phyloP scores from a whole-genome alignment of 2,329 filamentous ascomycete genomes.

The Colletotrichum sp. region DNA sequence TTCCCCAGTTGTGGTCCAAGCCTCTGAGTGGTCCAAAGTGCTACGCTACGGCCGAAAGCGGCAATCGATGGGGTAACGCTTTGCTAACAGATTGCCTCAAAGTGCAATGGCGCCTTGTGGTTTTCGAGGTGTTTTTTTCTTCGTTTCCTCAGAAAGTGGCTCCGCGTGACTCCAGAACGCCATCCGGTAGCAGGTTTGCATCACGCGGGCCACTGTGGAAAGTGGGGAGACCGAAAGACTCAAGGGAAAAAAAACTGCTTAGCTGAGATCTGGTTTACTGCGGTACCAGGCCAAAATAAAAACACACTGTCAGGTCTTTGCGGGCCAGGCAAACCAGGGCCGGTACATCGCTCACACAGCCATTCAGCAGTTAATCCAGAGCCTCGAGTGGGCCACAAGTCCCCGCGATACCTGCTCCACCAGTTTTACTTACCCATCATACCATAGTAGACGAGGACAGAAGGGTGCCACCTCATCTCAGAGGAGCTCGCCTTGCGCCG shows the following conservation, averaged over 20 bases:
- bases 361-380: too few relatives aligned
- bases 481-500: not conserved
- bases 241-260: not conserved
- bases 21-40: not conserved
- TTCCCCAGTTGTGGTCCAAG: constrained; percentile 1
- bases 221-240: not conserved
- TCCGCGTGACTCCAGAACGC: constrained; percentile 5
- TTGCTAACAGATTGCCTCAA: constrained; percentile 16
- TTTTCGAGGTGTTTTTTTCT: not conserved
- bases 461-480: not conserved
- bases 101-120: constrained; percentile 12
- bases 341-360: too few relatives aligned
- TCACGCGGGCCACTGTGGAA: constrained; percentile 5
- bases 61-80: constrained; percentile 21
- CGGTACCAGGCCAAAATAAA: too few relatives aligned
- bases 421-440: too few relatives aligned
- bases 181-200: constrained; percentile 1
- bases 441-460: not conserved
- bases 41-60: constrained; percentile 6
- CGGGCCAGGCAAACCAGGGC: too few relatives aligned
- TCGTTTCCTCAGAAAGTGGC: not conserved
- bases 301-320: too few relatives aligned
- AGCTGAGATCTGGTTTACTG: not conserved
- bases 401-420: too few relatives aligned
- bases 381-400: too few relatives aligned